Evolutionary conservation across 176 grass and related monocot genomes (phyloP), one percentile per base, ranked within the genome.

Genomic region (Ensete ventricosum): DNA sequence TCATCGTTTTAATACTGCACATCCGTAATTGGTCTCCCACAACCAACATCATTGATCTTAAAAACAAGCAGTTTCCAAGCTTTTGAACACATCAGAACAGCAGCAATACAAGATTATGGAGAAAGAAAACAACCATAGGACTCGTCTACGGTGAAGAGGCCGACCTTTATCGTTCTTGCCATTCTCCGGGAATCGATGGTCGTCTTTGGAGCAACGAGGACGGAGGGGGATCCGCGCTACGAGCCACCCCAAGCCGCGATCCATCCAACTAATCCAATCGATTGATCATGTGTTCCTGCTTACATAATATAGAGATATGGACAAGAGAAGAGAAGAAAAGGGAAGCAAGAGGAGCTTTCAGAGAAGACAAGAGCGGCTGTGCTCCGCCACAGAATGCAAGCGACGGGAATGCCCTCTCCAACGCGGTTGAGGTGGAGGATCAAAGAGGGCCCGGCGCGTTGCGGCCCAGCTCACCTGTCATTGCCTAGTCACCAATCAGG

Each of bases 171-270:
- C 77, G 59, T 80, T 83, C 67, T 84, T 83, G 57, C 85, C 84
- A 59, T 84, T 86, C 23, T 89, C 82, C 12, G 84, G 86, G 10
- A 68, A 67, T 34, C 71, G 80, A 14, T 57, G 67, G 51, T 83
- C 78, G 55, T 76, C 79, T 65, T 77, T 75, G 8, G 90, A 99
- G 78, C 95, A 94, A 72, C 95, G 90, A 81, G 90, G 88, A 25
- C 71, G 78, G 21, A 81, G 69, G 16, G 77, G 71, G 9, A 85
- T 76, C 21, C 86, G 72, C 21, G 81, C 78, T 50, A 64, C 67
- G 54, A 91, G 85, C 80, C 78, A 89, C 71, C 83, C 86, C 64
- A 87, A 23, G 2, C 76, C 60, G 14, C 77, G 76, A 76, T 71
- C 63, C 85, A 87, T 87, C 81, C 70, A 54, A 67, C 67, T 17